phyloP scores from a whole-genome alignment of 306 rosid species.

The Rosa chinensis region DNA sequence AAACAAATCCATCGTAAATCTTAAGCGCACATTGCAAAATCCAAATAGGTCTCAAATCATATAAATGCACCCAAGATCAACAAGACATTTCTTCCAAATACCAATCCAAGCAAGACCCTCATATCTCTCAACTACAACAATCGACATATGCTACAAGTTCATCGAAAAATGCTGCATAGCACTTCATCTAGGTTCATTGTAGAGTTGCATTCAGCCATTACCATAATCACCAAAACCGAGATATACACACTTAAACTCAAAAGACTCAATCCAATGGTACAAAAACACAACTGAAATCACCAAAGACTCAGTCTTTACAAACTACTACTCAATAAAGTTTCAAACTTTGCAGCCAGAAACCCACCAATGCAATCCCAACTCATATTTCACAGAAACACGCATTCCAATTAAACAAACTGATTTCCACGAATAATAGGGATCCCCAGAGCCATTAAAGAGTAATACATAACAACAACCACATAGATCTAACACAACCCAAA shows the following conservation, averaged over 20 bases:
- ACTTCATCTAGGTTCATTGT: neutral
- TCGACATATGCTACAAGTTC: neutral
- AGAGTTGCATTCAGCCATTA: neutral
- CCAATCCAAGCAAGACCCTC: conserved; percentile 2
- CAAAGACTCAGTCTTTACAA: conserved; percentile 14
- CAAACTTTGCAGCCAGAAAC: neutral
- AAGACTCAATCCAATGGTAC: neutral
- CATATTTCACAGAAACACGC: neutral
- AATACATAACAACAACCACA: neutral
- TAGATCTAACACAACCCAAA: conserved; percentile 9
- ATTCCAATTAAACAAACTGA: neutral
- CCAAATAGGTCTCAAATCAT: neutral
- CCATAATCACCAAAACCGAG: neutral
- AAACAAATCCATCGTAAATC: neutral
- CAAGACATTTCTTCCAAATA: neutral
- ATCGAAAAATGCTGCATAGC: neutral
- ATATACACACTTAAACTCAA: neutral
- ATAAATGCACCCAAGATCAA: neutral
- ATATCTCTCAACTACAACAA: neutral
- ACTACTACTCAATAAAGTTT: neutral
- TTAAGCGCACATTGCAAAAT: neutral
- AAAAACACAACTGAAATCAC: conserved; percentile 9
- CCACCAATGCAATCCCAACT: neutral
- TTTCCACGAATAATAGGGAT: neutral
- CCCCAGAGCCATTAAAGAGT: neutral